Base-by-base conservation (phyloP, 306 rosid genomes). In the Cicer pinnatifidum region DNA sequence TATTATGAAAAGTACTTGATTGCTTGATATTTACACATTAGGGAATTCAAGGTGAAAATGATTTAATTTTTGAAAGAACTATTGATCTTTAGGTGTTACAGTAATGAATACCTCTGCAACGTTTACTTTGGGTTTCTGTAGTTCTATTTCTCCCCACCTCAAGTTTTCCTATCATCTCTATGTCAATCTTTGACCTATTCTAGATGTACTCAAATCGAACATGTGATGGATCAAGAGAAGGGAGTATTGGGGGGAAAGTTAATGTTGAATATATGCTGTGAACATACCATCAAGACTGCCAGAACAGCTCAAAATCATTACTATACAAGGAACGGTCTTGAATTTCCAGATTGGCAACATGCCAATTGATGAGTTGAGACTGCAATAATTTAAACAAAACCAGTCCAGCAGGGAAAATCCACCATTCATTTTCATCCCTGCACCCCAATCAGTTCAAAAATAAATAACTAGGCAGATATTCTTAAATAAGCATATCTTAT, bases 351-450 rank as follows among this genome's bases (percentile, higher is more conserved):
- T 95, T 95, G 71, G 96, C 99, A 15, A 92, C 89, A 68, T 95
- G 99, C 97, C 99, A 91, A 68, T 91, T 95, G 78, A 91, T 82
- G 75, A 95, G 97, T 80, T 86, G 93, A 63, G 97, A 90, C 75
- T 91, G 99, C 78, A 91, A 84, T 52, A 88, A 60, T 86, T 95
- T 95, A 95, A 92, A 95, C 60, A 92, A 50, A 76, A 95, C 96
- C 82, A 95, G 72, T 73, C 93, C 97, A 11, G 88, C 80, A 1
- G 97, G 97, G 67, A 95, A 86, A 61, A 92, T 80, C 99, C 99
- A 95, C 99, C 99, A 95, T 81, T 95, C 99, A 73, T 94, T 91
- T 73, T 95, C 99, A 15, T 95, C 99, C 96, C 99, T 91, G 93
- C 82, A 70, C 68, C 62, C 83, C 73, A 71, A 64, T 52, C 15